Conservation (phyloP, 192 early-diverging fungal species). For the Geosiphon pyriformis region DNA sequence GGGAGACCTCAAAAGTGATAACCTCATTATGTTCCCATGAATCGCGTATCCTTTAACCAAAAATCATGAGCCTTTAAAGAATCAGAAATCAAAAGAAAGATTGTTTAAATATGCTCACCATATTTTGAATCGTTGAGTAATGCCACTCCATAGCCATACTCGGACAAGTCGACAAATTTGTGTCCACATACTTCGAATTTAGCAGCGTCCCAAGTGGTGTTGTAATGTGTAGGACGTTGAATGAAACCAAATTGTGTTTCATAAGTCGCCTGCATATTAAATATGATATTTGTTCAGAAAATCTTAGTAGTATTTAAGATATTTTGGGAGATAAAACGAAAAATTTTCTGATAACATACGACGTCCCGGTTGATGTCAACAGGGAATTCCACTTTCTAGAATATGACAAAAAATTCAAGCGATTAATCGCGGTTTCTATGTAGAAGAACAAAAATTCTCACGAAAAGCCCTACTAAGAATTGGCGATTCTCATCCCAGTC, state of each 20-base stretch:
- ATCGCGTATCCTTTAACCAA: slow-evolving; percentile 66
- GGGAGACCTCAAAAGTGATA: slow-evolving; percentile 84
- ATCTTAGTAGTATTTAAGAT: not conserved
- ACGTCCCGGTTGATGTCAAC: slow-evolving; percentile 76
- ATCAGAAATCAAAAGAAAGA: not conserved
- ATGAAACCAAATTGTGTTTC: slow-evolving; percentile 93
- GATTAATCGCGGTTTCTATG: not conserved
- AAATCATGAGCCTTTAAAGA: too few species aligned
- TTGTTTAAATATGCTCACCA: slow-evolving; percentile 30
- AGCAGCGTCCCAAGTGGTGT: slow-evolving; percentile 87
- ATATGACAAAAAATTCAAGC: not conserved
- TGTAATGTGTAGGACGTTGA: slow-evolving; percentile 91
- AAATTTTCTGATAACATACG: slow-evolving; percentile 16
- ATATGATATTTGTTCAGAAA: slow-evolving; percentile 25
- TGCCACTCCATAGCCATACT: slow-evolving; percentile 92
- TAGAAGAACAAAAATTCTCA: too few species aligned
- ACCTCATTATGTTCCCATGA: slow-evolving; percentile 70
- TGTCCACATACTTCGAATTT: slow-evolving; percentile 97
- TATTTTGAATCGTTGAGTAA: slow-evolving; percentile 97
- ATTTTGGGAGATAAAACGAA: not conserved
- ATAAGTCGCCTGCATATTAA: slow-evolving; percentile 73
- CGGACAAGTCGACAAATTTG: slow-evolving; percentile 95
- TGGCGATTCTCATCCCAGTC: slow-evolving; percentile 91
- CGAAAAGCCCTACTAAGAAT: slow-evolving; percentile 72
- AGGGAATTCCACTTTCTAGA: slow-evolving; percentile 87